Evolutionary conservation across 495 filamentous ascomycete species (phyloP).

Genomic region (Penicillium desertorum): DNA sequence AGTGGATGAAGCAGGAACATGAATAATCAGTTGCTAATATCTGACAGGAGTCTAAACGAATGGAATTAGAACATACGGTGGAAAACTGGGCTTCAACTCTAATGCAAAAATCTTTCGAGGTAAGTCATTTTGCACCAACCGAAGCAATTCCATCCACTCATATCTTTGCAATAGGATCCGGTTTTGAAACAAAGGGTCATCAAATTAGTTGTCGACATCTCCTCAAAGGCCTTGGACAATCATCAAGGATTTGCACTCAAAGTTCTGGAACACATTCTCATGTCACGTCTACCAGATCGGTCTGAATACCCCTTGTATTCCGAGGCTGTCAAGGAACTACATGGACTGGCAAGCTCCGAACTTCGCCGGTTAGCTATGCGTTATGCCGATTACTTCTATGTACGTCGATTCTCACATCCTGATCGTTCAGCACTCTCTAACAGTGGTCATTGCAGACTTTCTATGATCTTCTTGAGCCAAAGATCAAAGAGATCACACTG

Average conservation of each 20-base stretch:
- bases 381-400: constrained; percentile 84
- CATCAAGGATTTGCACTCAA: constrained; percentile 78
- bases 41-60: constrained; percentile 54
- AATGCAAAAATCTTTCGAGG: constrained; percentile 73
- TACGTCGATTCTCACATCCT: constrained; percentile 32
- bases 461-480: constrained; percentile 80
- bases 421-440: constrained; percentile 17
- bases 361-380: constrained; percentile 84
- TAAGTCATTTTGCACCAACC: constrained; percentile 26
- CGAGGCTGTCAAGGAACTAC: constrained; percentile 88
- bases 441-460: constrained; percentile 53
- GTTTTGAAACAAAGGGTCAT: constrained; percentile 80
- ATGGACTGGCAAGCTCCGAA: constrained; percentile 77
- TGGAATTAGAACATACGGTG: constrained; percentile 62
- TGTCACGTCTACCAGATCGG: constrained; percentile 69
- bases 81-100: constrained; percentile 79
- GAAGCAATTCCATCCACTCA: constrained; percentile 1
- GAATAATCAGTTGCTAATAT: constrained; percentile 15
- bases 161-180: constrained; percentile 60
- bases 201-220: constrained; percentile 81
- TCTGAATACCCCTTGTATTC: constrained; percentile 69
- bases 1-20: constrained; percentile 10
- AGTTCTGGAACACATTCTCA: constrained; percentile 85
- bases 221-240: constrained; percentile 75
- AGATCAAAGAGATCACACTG: constrained; percentile 76